A percentile compares a stretch with the other conserved stretches of the same genome.
Conservation (phyloP, 176 grass and related monocot species). For the Carex scoparia region DNA sequence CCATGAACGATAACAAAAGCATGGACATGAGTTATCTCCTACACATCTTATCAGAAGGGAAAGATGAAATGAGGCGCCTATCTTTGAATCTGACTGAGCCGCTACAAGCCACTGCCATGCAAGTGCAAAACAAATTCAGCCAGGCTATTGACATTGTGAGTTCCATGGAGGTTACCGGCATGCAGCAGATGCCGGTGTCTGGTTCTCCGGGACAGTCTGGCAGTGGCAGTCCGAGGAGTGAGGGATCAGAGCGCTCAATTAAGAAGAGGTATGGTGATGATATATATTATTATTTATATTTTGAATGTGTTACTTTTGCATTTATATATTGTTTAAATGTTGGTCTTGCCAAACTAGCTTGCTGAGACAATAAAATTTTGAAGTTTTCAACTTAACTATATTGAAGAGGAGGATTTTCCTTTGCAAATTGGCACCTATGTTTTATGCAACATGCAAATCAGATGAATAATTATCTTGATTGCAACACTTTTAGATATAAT, state of each 20-base stretch:
- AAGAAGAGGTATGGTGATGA: conserved; percentile 18
- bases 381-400: neutral
- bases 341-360: neutral
- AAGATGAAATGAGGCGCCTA: conserved; percentile 44
- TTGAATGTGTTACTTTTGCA: neutral
- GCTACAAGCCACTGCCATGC: neutral
- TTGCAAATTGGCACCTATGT: neutral
- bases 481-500: neutral
- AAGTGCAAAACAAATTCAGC: conserved; percentile 23
- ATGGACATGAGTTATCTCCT: conserved; percentile 35
- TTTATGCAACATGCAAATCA: neutral
- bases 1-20: neutral
- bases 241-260: conserved; percentile 14
- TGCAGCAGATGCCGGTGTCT: neutral
- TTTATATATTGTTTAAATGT: neutral
- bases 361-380: neutral
- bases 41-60: conserved; percentile 40
- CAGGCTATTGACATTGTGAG: conserved; percentile 40
- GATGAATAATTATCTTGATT: neutral
- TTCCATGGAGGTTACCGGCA: conserved; percentile 28
- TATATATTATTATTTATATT: neutral
- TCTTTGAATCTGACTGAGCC: conserved; percentile 20
- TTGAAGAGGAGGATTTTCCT: neutral
- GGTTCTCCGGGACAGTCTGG: conserved; percentile 53
- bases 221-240: conserved; percentile 40